Evolutionary conservation across 192 early-diverging fungal species (phyloP).

Genomic region (Coemansia sp.): DNA sequence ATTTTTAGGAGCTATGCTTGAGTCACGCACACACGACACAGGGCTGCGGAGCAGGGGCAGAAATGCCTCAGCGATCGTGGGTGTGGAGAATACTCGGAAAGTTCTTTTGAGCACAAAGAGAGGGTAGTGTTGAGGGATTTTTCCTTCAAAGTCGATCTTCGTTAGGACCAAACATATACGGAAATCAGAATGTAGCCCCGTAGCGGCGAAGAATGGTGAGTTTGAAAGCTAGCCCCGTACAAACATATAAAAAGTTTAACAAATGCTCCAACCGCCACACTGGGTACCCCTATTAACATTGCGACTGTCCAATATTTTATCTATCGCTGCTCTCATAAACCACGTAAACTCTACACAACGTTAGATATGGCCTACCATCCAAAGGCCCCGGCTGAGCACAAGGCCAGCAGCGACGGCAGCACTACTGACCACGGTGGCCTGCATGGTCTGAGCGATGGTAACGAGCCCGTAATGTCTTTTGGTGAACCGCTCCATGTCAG

Average conservation of each 20-base stretch:
- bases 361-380: not conserved
- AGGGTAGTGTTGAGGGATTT: not conserved
- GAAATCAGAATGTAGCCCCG: not conserved
- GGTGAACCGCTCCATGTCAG: conserved; percentile 52
- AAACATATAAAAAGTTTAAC: not conserved
- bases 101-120: not conserved
- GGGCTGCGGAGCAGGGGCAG: not conserved
- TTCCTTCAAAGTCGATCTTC: not conserved
- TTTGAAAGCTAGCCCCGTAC: not conserved
- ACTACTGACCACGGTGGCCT: not conserved
- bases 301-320: not conserved
- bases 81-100: not conserved
- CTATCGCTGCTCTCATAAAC: not conserved
- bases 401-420: not conserved
- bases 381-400: not conserved
- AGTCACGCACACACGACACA: not conserved
- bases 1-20: not conserved
- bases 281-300: not conserved
- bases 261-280: not conserved
- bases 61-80: not conserved
- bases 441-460: not conserved
- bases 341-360: not conserved
- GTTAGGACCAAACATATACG: not conserved
- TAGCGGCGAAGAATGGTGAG: not conserved
- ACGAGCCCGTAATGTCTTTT: conserved; percentile 39